These are phyloP conservation scores for Colletotrichum kahawae DNA, from an alignment of 2,329 filamentous ascomycete genomes.

Conservation along the genomic window DNA sequence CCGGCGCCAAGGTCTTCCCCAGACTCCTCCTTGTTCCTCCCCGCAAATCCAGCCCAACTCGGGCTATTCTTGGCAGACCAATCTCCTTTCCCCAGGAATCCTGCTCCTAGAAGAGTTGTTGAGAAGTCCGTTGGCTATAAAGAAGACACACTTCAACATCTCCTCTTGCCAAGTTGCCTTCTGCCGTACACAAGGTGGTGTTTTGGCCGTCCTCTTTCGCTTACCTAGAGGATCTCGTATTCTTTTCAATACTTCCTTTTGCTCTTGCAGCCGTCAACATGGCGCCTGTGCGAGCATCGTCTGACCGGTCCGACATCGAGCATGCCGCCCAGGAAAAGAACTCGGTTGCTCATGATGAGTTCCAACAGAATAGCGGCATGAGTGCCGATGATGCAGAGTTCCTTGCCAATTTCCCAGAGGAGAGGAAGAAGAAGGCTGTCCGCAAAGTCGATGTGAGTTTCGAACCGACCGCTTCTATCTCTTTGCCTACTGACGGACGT, in stretches of 20 bases:
- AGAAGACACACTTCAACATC: background rate
- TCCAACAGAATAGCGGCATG: constrained; percentile 16
- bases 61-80: background rate
- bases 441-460: constrained; percentile 33
- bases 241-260: background rate
- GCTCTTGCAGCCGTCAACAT: background rate
- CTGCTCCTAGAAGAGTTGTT: background rate
- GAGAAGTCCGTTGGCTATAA: background rate
- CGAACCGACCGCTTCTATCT: too few species aligned
- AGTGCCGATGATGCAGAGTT: constrained; percentile 34
- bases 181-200: background rate
- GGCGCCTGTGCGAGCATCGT: constrained; percentile 1
- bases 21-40: background rate
- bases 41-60: background rate
- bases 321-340: constrained; percentile 27
- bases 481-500: background rate
- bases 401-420: constrained; percentile 32
- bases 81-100: background rate
- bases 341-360: constrained; percentile 27
- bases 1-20: constrained; percentile 1
- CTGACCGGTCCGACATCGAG: constrained; percentile 28
- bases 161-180: background rate
- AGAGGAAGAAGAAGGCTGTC: constrained; percentile 32
- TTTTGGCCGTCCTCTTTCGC: background rate
- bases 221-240: background rate